phyloP scores from a whole-genome alignment of 1,139 yeast genomes.

The Hansenula anomala region DNA sequence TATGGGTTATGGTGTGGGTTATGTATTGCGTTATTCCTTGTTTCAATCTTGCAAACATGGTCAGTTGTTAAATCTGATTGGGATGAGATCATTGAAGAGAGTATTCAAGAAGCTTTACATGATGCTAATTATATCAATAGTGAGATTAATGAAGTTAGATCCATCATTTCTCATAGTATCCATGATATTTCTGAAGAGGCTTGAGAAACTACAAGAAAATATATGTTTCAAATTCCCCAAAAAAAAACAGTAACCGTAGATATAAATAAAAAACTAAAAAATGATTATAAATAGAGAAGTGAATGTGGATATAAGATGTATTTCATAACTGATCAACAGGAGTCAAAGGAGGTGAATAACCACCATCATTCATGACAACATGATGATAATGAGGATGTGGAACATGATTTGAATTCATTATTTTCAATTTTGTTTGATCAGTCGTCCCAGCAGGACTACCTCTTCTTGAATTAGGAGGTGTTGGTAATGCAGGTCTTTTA shows the following conservation, averaged over 20 bases:
- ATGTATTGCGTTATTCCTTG: conserved; percentile 47
- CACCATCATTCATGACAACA: no score
- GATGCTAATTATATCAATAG: conserved; percentile 4
- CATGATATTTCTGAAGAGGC: conserved; percentile 6
- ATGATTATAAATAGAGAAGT: no score
- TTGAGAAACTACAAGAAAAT: neutral
- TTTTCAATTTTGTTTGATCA: neutral
- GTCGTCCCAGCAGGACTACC: conserved; percentile 19
- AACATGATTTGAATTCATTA: no score
- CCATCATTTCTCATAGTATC: conserved; percentile 14
- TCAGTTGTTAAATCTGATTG: conserved; percentile 48
- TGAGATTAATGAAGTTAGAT: conserved; percentile 6
- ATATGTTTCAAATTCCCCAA: neutral
- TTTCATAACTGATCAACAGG: conserved; percentile 12
- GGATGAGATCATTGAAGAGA: conserved; percentile 38
- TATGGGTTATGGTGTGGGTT: conserved; percentile 62
- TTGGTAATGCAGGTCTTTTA: conserved; percentile 8
- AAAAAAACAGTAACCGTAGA: neutral
- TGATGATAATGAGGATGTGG: no score
- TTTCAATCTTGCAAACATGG: conserved; percentile 39
- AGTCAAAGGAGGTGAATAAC: conserved; percentile 16
- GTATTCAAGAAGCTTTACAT: conserved; percentile 14
- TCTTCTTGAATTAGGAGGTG: conserved; percentile 23
- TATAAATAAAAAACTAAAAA: neutral
- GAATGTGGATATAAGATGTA: no score